Evolutionary conservation across 805 yeast species (phyloP).

Genomic region (Lachancea sp.): DNA sequence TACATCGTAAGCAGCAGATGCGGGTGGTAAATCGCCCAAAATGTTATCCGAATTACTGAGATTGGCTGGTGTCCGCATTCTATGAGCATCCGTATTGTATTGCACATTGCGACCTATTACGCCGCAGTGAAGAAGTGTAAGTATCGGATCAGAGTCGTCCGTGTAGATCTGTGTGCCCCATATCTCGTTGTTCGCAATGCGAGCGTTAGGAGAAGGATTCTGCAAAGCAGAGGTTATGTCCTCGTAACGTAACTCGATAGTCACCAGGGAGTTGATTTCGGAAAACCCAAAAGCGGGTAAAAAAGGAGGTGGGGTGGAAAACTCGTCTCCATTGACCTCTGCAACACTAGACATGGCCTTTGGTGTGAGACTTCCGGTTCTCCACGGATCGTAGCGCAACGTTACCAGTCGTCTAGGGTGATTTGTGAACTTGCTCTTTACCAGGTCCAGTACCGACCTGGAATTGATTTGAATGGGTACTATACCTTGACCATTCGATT

Average conservation of each 20-base stretch:
- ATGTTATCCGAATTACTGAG: conserved; percentile 29
- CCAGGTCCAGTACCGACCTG: conserved; percentile 13
- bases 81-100: conserved; percentile 24
- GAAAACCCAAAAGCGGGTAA: conserved; percentile 21
- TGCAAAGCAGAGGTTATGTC: conserved; percentile 23
- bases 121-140: conserved; percentile 72
- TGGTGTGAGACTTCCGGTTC: conserved; percentile 6
- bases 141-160: conserved; percentile 83
- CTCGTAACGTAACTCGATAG: conserved; percentile 20
- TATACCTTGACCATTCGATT: not conserved
- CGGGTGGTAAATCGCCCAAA: conserved; percentile 24
- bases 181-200: conserved; percentile 45
- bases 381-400: conserved; percentile 21
- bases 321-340: conserved; percentile 6
- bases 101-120: conserved; percentile 30
- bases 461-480: conserved; percentile 12
- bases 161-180: conserved; percentile 96
- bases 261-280: conserved; percentile 20
- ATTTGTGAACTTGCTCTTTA: conserved; percentile 12
- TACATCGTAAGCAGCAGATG: conserved; percentile 24
- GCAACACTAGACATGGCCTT: not conserved
- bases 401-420: conserved; percentile 16
- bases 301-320: conserved; percentile 22
- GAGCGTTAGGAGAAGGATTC: conserved; percentile 36
- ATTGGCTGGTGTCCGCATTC: conserved; percentile 38